Base-by-base conservation (phyloP, 345 rosid genomes). In the Gossypium turneri region DNA sequence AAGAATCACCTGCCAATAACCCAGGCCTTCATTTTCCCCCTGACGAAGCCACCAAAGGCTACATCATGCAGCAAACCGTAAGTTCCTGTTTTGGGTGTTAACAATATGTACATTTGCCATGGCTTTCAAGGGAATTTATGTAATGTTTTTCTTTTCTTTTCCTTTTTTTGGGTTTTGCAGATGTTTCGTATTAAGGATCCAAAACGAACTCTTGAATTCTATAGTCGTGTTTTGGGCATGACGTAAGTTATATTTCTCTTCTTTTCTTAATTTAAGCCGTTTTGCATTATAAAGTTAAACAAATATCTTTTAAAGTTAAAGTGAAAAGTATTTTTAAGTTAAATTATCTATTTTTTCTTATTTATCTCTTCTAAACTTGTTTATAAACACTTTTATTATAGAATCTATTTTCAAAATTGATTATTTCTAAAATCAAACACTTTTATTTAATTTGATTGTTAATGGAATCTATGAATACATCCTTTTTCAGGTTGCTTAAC, bases 161-260 rank as follows among this genome's bases (percentile, higher is more conserved):
- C 3, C 0, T 66, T 24, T 29, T 44, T 20, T 57, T 11, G 34
- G 70, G 10, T 62, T 76, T 34, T 34, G 74, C 89, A 95, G 99
- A 93, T 93, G 97, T 90, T 80, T 82, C 90, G 98, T 34, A 88
- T 93, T 77, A 95, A 95, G 86, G 98, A 95, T 79, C 99, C 99
- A 4, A 91, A 91, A 82, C 82, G 79, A 29, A 92, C 96, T 80
- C 94, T 92, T 41, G 95, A 92, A 73, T 94, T 92, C 74, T 92
- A 92, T 80, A 88, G 97, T 80, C 95, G 92, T 70, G 88, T 91
- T 17, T 78, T 94, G 85, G 98, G 98, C 80, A 90, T 94, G 98
- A 85, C 95, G 98, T 94, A 88, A 85, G 98, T 86, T 45, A 2
- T 51, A 17, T 10, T 47, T 2, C 0, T 43, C 0, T 4, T 34